Base-by-base conservation (phyloP, 441 rosid species). In the Bruguiera hainesii region DNA sequence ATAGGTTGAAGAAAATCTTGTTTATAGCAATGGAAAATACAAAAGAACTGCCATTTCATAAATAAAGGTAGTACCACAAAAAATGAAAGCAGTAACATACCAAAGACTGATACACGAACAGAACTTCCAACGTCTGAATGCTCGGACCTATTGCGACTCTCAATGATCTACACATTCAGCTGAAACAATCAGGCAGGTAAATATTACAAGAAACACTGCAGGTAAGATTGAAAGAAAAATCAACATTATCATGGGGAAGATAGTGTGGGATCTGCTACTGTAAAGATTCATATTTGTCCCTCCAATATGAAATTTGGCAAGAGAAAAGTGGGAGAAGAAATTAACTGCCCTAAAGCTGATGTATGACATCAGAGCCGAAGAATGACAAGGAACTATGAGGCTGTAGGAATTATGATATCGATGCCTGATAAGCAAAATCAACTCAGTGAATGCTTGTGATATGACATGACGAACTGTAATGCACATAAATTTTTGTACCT, bases 211-310 rank as follows among this genome's bases (percentile, higher is more conserved):
- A 57, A 28, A 19, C 29, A 53, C 13, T 42, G 15, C 48, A 42
- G 28, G 61, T 23, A 68, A 71, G 13, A 62, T 23, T 67, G 70
- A 64, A 61, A 62, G 26, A 31, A 69, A 65, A 31, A n/a, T 31
- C 10, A 61, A 35, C 49, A 20, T 78, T 84, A 94, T 97, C 97
- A 91, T 94, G 71, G 96, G 89, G 65, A 94, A 91, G 68, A 94
- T 94, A 59, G 98, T 94, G 83, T 94, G 98, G 29, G 98, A 91
- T 76, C 97, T 79, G 69, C 99, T 94, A 66, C 98, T 91, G 75
- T 88, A 77, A 46, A 88, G 48, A 68, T 94, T 89, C 97, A 94
- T 94, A 75, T 91, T 91, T 58, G 98, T 91, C 87, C 89, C 97
- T 65, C 97, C 98, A 76, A 87, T 87, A 75, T 91, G 89, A 83